Percentiles rank a stretch among this genome's conserved stretches.
phyloP scores from a whole-genome alignment of 1,284 basidiomycete genomes.

The Ustilago nuda region DNA sequence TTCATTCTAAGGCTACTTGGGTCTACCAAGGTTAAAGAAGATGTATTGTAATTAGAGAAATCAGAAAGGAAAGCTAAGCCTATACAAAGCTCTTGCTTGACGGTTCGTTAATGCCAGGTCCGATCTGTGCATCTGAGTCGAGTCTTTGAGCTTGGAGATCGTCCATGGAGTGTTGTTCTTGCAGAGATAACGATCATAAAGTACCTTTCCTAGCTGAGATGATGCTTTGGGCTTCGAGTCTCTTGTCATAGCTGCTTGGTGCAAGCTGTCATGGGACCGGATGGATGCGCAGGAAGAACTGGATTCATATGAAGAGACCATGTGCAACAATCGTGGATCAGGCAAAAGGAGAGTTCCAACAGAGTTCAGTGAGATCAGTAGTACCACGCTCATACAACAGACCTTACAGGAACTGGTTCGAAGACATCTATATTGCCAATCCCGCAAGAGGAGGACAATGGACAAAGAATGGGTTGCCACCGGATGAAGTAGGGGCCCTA shows the following conservation, averaged over 20 bases:
- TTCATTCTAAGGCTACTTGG: slow-evolving; percentile 20
- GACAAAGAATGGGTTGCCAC: too few species aligned
- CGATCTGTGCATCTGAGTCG: neutral
- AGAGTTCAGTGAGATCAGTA: too few species aligned
- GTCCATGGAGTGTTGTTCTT: neutral
- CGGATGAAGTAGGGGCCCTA: too few species aligned
- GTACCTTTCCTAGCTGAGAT: neutral
- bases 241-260: slow-evolving; percentile 2
- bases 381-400: too few species aligned
- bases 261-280: neutral
- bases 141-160: neutral
- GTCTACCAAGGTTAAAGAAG: slow-evolving; percentile 7
- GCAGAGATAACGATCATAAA: slow-evolving; percentile 2
- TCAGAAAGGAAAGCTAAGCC: neutral
- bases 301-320: too few species aligned
- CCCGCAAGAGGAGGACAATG: too few species aligned
- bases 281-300: too few species aligned
- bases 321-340: too few species aligned
- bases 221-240: neutral
- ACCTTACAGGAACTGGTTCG: too few species aligned
- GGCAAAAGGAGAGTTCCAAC: too few species aligned
- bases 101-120: neutral
- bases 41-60: neutral
- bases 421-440: too few species aligned
- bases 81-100: neutral